phyloP scores from a whole-genome alignment of 2,329 filamentous ascomycete species.

The Colletotrichum liriopes region DNA sequence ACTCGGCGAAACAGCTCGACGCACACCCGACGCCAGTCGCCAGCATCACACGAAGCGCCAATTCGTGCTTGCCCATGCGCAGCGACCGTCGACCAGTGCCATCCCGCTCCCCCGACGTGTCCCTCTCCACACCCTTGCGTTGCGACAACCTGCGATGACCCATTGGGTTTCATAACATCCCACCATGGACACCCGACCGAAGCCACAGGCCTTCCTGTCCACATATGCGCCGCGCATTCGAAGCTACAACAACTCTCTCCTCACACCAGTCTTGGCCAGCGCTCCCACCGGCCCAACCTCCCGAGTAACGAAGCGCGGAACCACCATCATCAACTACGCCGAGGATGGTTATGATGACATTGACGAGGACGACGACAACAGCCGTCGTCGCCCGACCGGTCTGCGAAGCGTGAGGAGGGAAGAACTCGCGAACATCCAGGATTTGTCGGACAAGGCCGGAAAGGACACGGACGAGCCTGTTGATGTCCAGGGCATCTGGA shows the following conservation, averaged over 20 bases:
- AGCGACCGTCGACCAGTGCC: not conserved
- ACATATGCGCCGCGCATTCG: conserved; percentile 93
- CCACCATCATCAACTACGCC: conserved; percentile 96
- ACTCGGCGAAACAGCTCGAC: not conserved
- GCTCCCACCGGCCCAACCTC: conserved; percentile 76
- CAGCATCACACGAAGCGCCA: not conserved
- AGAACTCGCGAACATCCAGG: conserved; percentile 71
- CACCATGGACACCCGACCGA: conserved; percentile 64
- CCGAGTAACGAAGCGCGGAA: conserved; percentile 96
- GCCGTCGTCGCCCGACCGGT: conserved; percentile 85
- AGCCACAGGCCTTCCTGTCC: conserved; percentile 89
- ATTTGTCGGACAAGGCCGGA: conserved; percentile 82
- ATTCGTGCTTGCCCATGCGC: conserved; percentile 23
- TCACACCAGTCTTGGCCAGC: conserved; percentile 86
- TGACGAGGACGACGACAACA: conserved; percentile 81
- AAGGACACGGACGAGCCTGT: conserved; percentile 87
- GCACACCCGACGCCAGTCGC: not conserved
- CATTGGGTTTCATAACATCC: conserved; percentile 38
- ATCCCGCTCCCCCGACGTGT: conserved; percentile 24
- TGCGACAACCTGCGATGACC: conserved; percentile 42
- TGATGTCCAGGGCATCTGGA: conserved; percentile 90
- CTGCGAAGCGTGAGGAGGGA: conserved; percentile 87
- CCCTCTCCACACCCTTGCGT: conserved; percentile 15
- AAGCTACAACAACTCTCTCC: conserved; percentile 90
- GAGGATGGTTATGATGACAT: conserved; percentile 93